Evolutionary conservation across 2,329 filamentous ascomycete genomes (phyloP).

Genomic region (Diaporthe australafricana): DNA sequence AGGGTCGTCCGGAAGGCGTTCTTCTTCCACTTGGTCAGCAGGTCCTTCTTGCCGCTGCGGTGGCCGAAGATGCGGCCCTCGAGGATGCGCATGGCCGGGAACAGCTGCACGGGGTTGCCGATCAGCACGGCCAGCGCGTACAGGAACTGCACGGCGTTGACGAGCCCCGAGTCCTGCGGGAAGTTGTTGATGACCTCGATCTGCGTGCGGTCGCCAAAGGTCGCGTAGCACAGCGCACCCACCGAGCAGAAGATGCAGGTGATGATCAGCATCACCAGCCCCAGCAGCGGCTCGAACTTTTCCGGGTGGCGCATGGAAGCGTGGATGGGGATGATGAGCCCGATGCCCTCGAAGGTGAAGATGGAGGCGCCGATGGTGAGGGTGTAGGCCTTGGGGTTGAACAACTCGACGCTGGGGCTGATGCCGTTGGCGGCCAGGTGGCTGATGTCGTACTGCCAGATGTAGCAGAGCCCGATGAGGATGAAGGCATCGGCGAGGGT

Average conservation of each 20-base stretch:
- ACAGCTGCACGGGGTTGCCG: constrained; percentile 80
- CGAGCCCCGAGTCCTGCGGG: constrained; percentile 76
- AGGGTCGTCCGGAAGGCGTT: constrained; percentile 71
- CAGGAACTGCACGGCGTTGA: constrained; percentile 80
- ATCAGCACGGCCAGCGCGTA: constrained; percentile 81
- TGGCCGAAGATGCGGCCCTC: constrained; percentile 76
- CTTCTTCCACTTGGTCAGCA: constrained; percentile 80
- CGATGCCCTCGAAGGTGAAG: constrained; percentile 84
- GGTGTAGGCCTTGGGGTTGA: constrained; percentile 77
- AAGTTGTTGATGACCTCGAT: constrained; percentile 84
- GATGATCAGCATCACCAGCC: constrained; percentile 77
- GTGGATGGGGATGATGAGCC: constrained; percentile 81
- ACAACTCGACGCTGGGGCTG: constrained; percentile 71
- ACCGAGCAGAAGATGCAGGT: constrained; percentile 79
- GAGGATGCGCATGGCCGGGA: constrained; percentile 78
- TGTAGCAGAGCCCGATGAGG: constrained; percentile 76
- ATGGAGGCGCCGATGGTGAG: constrained; percentile 80
- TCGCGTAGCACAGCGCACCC: constrained; percentile 79
- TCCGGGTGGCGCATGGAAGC: constrained; percentile 79
- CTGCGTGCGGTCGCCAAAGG: constrained; percentile 75
- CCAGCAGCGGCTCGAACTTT: constrained; percentile 74
- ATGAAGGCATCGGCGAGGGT: constrained; percentile 80
- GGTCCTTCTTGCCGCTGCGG: constrained; percentile 73
- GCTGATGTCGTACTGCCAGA: constrained; percentile 77
- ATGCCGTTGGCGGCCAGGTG: constrained; percentile 67